phyloP scores from a whole-genome alignment of 2,329 filamentous ascomycete species.

The Xylaria sp. region DNA sequence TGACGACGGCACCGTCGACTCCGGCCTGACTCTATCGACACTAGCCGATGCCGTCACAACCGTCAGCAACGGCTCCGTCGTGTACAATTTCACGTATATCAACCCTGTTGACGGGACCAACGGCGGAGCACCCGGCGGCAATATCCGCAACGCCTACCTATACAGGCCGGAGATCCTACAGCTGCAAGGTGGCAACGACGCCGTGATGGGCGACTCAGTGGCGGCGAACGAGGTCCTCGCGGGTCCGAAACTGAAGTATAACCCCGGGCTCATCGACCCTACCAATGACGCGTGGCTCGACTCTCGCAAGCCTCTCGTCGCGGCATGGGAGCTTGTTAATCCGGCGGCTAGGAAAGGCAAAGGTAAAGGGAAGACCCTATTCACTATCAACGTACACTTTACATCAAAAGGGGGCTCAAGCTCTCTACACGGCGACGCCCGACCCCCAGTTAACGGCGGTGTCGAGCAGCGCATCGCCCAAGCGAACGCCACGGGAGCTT shows the following conservation, averaged over 20 bases:
- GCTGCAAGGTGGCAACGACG: constrained; percentile 65
- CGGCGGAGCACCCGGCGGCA: constrained; percentile 75
- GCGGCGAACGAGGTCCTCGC: constrained; percentile 68
- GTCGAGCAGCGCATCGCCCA: constrained; percentile 68
- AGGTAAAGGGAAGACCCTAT: constrained; percentile 58
- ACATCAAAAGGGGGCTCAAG: constrained; percentile 73
- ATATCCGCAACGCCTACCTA: constrained; percentile 77
- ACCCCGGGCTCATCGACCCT: constrained; percentile 76
- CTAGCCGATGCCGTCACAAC: constrained; percentile 64
- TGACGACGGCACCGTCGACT: constrained; percentile 67
- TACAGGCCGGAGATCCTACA: constrained; percentile 70
- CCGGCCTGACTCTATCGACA: constrained; percentile 68
- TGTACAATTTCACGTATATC: constrained; percentile 70
- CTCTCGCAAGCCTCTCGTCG: constrained; percentile 74
- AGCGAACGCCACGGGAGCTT: constrained; percentile 68
- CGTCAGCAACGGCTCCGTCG: constrained; percentile 55
- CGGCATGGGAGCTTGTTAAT: constrained; percentile 70
- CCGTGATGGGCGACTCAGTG: constrained; percentile 59
- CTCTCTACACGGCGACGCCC: constrained; percentile 70
- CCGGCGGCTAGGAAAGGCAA: not conserved
- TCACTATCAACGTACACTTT: constrained; percentile 78
- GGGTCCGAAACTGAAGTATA: constrained; percentile 70
- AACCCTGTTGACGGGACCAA: constrained; percentile 69
- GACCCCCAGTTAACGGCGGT: constrained; percentile 74
- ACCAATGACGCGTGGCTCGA: constrained; percentile 67